Base-by-base conservation (phyloP, 345 rosid genomes). In the Aquilaria sinensis region DNA sequence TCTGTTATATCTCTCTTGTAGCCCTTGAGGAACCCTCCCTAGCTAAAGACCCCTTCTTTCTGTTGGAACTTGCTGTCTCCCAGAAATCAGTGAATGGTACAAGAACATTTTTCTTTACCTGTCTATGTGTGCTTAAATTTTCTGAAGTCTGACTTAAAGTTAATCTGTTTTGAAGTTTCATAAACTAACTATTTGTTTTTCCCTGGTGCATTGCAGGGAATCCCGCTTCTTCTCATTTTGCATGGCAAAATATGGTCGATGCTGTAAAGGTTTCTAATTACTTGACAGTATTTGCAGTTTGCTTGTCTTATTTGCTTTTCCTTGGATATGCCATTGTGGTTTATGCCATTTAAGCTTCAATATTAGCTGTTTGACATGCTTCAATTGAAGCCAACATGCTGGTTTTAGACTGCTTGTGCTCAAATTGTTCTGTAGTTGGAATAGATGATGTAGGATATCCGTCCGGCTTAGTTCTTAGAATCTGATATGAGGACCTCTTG, bases 211-310 rank as follows among this genome's bases (percentile, higher is more conserved):
- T 69, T 72, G 67, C 80, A 86, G 92, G 69, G 33, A 47, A 56
- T 61, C 6, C 41, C 1, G 15, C 33, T 2, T 59, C 67, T 41
- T 65, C 78, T 53, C 54, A 62, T 55, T 60, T 55, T 52, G 76
- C 79, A 63, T 83, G 87, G 87, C 80, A 79, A 66, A 75, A 63
- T 65, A 86, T 86, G 87, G 89, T 78, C 66, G 90, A 84, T 71
- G 71, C 64, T 47, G 84, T 84, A 64, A 84, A 87, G 89, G 89
- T 84, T 41, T 65, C 47, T 48, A 53, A 14, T 47, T 29, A 33
- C 13, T 45, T 56, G 10, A 12, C 52, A 69, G 54, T 63, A 63
- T 30, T 46, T 49, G 34, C 49, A 14, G n/a, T 57, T 58, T 51
- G 6, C 33, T 23, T 31, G 51, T 56, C 54, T 32, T 13, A 41